A percentile compares a stretch with the other conserved stretches of the same genome.
These are phyloP conservation scores for Brassica carinata DNA, from an alignment of 345 rosid species.

Conservation along the genomic window DNA sequence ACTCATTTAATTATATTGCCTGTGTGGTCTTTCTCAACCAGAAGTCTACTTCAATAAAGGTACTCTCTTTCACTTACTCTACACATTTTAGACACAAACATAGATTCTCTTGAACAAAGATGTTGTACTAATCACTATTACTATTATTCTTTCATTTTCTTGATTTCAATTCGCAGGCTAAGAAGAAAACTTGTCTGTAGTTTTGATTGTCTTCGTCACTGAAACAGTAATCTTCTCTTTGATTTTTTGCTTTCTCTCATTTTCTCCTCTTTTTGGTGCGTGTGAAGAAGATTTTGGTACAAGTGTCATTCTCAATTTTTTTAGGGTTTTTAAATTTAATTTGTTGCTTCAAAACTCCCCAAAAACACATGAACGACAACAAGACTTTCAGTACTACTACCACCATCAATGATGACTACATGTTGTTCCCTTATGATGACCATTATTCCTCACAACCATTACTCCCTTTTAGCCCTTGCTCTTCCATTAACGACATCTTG, in stretches of 20 bases:
- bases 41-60: conserved; percentile 43
- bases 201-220: conserved; percentile 36
- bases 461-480: conserved; percentile 41
- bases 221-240: conserved; percentile 35
- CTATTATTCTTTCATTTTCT: conserved; percentile 2
- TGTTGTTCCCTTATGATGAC: conserved; percentile 42
- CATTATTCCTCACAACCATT: conserved; percentile 41
- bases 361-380: conserved; percentile 42
- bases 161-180: conserved; percentile 37
- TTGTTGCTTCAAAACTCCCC: conserved; percentile 18
- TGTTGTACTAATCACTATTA: conserved; percentile 31
- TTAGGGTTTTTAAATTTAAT: conserved; percentile 34
- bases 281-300: conserved; percentile 32
- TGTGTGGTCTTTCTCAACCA: conserved; percentile 64
- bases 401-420: conserved; percentile 43
- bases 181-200: conserved; percentile 8
- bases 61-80: conserved; percentile 39
- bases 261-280: conserved; percentile 22
- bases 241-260: conserved; percentile 18
- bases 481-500: conserved; percentile 36
- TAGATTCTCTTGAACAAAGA: conserved; percentile 44
- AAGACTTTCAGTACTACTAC: conserved; percentile 27
- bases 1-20: conserved; percentile 43
- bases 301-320: conserved; percentile 42
- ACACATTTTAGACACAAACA: conserved; percentile 35